Evolutionary conservation across 352 stramenopile genomes (phyloP).

Genomic region (Pythium volutum): DNA sequence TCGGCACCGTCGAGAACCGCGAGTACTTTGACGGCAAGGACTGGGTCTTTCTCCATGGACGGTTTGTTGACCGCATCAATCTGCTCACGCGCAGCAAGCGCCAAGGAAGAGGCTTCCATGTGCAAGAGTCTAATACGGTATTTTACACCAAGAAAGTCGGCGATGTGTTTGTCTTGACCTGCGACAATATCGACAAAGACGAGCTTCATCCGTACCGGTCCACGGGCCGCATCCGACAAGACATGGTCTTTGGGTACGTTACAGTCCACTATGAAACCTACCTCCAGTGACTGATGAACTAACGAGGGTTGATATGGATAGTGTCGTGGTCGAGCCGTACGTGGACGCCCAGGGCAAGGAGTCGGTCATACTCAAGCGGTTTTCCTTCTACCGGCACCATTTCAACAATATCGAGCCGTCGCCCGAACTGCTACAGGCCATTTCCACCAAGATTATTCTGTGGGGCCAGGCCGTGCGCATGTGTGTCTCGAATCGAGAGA

Average conservation of each 20-base stretch:
- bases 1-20: conserved; percentile 54
- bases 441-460: conserved; percentile 58
- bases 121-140: conserved; percentile 62
- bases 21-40: conserved; percentile 59
- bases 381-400: conserved; percentile 66
- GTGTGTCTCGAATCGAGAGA: conserved; percentile 35
- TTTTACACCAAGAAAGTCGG: conserved; percentile 46
- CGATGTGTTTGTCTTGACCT: conserved; percentile 42
- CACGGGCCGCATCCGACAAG: conserved; percentile 42
- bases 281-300: no score
- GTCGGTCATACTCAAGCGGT: conserved; percentile 54
- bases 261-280: no score
- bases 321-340: conserved; percentile 31
- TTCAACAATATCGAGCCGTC: conserved; percentile 36
- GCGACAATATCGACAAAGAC: conserved; percentile 47
- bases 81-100: conserved; percentile 29
- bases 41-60: conserved; percentile 46
- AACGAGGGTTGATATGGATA: neutral
- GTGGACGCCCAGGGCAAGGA: conserved; percentile 30
- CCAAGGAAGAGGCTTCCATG: conserved; percentile 37
- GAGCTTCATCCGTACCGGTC: conserved; percentile 43
- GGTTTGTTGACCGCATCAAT: conserved; percentile 63
- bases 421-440: conserved; percentile 49
- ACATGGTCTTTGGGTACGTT: conserved; percentile 48
- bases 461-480: conserved; percentile 60